Percentiles rank a stretch among this genome's conserved stretches.
These are phyloP conservation scores for Pseudogymnoascus sp. DNA, from an alignment of 2,329 filamentous ascomycete species.

Conservation along the genomic window DNA sequence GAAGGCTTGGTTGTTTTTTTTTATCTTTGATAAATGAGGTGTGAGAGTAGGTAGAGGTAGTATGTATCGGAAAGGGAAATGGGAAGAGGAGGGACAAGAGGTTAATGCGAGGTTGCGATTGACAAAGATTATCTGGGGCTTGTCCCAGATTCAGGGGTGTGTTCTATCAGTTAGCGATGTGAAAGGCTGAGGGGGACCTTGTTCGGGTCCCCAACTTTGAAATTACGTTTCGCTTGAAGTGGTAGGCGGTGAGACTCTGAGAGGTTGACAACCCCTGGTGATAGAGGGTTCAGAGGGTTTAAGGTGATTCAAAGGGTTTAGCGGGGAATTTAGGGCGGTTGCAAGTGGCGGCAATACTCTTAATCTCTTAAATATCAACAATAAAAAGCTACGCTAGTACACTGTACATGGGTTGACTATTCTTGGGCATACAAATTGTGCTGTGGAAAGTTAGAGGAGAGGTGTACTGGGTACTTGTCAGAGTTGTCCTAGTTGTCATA, in stretches of 20 bases:
- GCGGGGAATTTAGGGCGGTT: not conserved
- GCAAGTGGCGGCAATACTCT: not conserved
- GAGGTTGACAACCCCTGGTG: not conserved
- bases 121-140: not conserved
- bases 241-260: not conserved
- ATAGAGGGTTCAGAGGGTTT: not conserved
- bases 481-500: too few species aligned
- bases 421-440: too few species aligned
- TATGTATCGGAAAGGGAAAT: not conserved
- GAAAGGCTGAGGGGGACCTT: not conserved
- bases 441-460: too few species aligned
- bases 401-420: not conserved
- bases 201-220: slow-evolving; percentile 5
- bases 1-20: not conserved
- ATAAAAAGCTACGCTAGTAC: not conserved
- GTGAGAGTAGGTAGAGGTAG: not conserved
- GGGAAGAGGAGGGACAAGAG: not conserved
- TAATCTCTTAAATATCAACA: not conserved
- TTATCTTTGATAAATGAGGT: not conserved
- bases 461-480: too few species aligned
- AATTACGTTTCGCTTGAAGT: not conserved
- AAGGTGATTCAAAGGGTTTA: not conserved
- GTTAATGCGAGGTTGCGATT: not conserved
- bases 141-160: not conserved
- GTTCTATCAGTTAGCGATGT: not conserved